Percentiles rank a stretch among this genome's conserved stretches.
phyloP scores from a whole-genome alignment of 1,284 basidiomycete species.

The Thelephora terrestris region DNA sequence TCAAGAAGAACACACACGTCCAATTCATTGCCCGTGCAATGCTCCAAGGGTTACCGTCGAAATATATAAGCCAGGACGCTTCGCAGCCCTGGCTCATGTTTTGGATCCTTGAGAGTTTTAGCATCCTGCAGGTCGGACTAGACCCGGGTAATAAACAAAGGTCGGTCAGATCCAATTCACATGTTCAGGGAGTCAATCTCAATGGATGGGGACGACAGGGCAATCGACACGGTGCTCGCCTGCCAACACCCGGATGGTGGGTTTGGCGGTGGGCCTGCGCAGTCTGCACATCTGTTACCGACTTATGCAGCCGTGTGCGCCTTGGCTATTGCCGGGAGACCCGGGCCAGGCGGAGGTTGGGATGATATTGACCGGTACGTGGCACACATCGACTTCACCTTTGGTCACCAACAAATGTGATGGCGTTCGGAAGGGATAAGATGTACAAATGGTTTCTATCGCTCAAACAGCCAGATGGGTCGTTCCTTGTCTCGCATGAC shows the following conservation, averaged over 20 bases:
- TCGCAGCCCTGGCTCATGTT: constrained; percentile 89
- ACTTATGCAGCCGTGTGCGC: constrained; percentile 87
- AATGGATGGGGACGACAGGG: constrained; percentile 26
- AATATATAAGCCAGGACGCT: constrained; percentile 80
- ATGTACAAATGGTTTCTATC: constrained; percentile 90
- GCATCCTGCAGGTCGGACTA: constrained; percentile 64
- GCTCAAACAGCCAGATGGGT: constrained; percentile 90
- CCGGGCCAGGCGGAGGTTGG: constrained; percentile 73
- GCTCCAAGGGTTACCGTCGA: constrained; percentile 63
- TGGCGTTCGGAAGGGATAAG: constrained; percentile 36
- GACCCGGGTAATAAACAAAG: constrained; percentile 66
- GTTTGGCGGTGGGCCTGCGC: constrained; percentile 87
- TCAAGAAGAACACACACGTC: constrained; percentile 54
- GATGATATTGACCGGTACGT: constrained; percentile 67
- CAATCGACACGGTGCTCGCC: constrained; percentile 67
- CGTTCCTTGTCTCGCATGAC: constrained; percentile 81
- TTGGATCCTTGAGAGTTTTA: constrained; percentile 82
- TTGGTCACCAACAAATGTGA: background rate
- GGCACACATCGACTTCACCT: background rate
- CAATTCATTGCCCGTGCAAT: constrained; percentile 62
- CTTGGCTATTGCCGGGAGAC: constrained; percentile 73
- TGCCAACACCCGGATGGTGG: constrained; percentile 81
- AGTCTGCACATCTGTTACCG: constrained; percentile 80
- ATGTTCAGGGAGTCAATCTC: background rate
- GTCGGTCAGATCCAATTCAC: constrained; percentile 32